A percentile compares a stretch with the other conserved stretches of the same genome.
These are phyloP conservation scores for Fraxinus paxiana DNA, from an alignment of 305 asterid species.

Conservation along the genomic window DNA sequence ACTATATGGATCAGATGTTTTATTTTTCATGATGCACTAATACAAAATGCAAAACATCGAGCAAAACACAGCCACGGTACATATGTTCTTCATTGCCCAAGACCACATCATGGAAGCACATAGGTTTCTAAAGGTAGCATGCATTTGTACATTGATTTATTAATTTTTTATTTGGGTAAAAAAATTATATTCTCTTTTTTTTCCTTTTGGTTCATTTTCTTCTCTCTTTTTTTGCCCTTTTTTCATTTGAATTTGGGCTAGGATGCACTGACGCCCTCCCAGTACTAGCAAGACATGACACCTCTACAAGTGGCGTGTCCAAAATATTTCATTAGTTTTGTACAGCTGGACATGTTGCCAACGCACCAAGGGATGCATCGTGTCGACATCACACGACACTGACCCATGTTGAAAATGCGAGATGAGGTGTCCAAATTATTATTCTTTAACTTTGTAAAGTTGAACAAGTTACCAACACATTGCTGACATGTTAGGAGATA, in stretches of 20 bases:
- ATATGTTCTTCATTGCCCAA: neutral
- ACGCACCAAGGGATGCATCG: neutral
- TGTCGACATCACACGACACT: neutral
- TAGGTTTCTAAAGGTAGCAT: neutral
- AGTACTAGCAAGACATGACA: neutral
- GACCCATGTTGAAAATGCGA: neutral
- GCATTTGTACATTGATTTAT: neutral
- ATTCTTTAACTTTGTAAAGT: neutral
- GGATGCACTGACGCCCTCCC: neutral
- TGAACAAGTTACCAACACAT: neutral
- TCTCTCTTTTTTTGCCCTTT: neutral
- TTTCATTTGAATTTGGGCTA: neutral
- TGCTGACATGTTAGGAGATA: neutral
- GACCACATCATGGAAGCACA: neutral
- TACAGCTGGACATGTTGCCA: neutral
- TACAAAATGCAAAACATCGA: neutral
- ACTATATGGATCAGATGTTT: neutral
- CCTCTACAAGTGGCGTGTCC: neutral
- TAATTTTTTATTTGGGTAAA: neutral
- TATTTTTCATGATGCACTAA: slow-evolving; percentile 3
- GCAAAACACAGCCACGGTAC: neutral
- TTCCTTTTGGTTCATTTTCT: neutral
- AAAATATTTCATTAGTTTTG: neutral
- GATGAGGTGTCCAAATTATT: neutral
- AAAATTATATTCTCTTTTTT: neutral